Percentiles rank a stretch among this genome's conserved stretches.
phyloP scores from a whole-genome alignment of 2,329 filamentous ascomycete species.

The Rhytidhysteron rufulum region DNA sequence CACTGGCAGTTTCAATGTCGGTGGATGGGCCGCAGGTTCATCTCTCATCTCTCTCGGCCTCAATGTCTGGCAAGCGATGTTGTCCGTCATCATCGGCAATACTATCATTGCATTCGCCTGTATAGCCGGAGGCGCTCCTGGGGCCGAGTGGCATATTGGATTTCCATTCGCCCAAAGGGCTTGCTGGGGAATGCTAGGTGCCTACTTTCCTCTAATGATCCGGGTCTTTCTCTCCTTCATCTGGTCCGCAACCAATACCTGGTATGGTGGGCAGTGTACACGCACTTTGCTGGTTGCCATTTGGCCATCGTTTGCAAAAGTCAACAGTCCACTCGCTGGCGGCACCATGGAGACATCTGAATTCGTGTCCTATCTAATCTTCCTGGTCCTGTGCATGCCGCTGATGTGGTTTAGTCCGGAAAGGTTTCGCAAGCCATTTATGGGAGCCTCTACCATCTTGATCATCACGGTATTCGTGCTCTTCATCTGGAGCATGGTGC shows the following conservation, averaged over 20 bases:
- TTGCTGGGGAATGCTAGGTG: slow-evolving; percentile 42
- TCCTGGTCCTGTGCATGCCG: slow-evolving; percentile 35
- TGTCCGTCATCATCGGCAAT: slow-evolving; percentile 40
- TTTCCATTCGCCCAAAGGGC: slow-evolving; percentile 41
- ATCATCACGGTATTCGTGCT: slow-evolving; percentile 26
- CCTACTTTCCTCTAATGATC: slow-evolving; percentile 38
- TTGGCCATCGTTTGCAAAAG: slow-evolving; percentile 31
- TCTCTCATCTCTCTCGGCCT: slow-evolving; percentile 37
- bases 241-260: slow-evolving; percentile 32
- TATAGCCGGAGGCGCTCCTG: slow-evolving; percentile 35
- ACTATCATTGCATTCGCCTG: slow-evolving; percentile 33
- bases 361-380: slow-evolving; percentile 36
- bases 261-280: slow-evolving; percentile 35
- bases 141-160: slow-evolving; percentile 42
- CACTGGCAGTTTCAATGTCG: slow-evolving; percentile 34
- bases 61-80: slow-evolving; percentile 40
- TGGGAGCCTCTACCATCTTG: slow-evolving; percentile 24
- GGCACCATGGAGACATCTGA: slow-evolving; percentile 32
- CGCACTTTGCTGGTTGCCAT: slow-evolving; percentile 27
- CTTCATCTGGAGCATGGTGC: slow-evolving; percentile 23
- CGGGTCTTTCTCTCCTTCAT: slow-evolving; percentile 40
- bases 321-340: slow-evolving; percentile 32
- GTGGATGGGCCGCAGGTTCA: slow-evolving; percentile 31
- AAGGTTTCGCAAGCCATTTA: slow-evolving; percentile 32
- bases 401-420: slow-evolving; percentile 44